phyloP scores from a whole-genome alignment of 345 rosid species.

The Ceriops tagal region DNA sequence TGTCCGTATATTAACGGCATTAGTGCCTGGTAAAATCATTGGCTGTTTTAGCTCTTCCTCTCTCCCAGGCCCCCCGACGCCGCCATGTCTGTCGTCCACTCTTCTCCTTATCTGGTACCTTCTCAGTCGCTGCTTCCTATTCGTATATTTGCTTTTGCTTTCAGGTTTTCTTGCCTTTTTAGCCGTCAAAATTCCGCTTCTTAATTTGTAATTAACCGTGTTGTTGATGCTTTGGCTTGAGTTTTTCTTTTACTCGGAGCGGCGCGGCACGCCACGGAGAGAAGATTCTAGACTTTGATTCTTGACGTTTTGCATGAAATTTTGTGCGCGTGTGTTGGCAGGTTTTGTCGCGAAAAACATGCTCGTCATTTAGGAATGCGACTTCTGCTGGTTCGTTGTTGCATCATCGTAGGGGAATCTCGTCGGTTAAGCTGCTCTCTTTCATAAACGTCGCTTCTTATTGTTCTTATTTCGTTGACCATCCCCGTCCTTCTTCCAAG shows the following conservation, averaged over 20 bases:
- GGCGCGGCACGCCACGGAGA: conserved; percentile 14
- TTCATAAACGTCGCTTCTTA: conserved; percentile 37
- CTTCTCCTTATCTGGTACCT: conserved; percentile 61
- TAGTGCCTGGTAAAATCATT: conserved; percentile 52
- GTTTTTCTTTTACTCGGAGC: not conserved
- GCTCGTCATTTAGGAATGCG: conserved; percentile 45
- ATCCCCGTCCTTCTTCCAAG: conserved; percentile 48
- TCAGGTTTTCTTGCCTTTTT: not conserved
- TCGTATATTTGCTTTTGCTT: not conserved
- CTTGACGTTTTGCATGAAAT: conserved; percentile 1
- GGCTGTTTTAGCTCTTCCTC: conserved; percentile 12
- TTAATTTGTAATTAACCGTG: not conserved
- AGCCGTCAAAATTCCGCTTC: not conserved
- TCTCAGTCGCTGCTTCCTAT: not conserved
- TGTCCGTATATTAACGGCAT: not conserved
- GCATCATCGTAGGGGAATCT: conserved; percentile 31
- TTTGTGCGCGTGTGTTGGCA: conserved; percentile 27
- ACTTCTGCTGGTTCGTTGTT: conserved; percentile 33
- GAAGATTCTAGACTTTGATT: conserved; percentile 3
- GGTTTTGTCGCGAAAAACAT: conserved; percentile 53
- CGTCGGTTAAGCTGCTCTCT: conserved; percentile 44
- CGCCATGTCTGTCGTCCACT: conserved; percentile 55
- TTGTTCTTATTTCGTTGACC: conserved; percentile 41
- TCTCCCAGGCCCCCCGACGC: conserved; percentile 42
- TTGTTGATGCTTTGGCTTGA: not conserved